Evolutionary conservation across 1,284 basidiomycete species (phyloP), one percentile per base, ranked within the genome.

Genomic region (Cystobasidium sp.): DNA sequence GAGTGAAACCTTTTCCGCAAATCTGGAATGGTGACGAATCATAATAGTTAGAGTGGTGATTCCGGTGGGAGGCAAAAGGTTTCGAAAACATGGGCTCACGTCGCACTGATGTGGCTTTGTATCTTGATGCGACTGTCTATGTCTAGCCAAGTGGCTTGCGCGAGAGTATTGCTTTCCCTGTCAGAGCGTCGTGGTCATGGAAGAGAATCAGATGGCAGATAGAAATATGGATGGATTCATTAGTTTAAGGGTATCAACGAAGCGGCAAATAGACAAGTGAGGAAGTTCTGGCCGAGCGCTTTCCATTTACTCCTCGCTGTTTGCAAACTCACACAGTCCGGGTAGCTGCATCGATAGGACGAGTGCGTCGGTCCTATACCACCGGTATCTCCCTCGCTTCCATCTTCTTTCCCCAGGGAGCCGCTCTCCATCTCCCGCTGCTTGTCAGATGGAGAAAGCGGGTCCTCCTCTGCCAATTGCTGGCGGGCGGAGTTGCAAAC

Each of bases 141-240:
- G 59, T 12, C 59, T 31, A 24, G 59, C 59, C 16, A 61, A 41
- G 44, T 61, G 59, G 44, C 59, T 61, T 24, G 22, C 31, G 20
- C 59, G 37, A 16, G 59, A 61, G 59, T 61, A 61, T 43, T 44
- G 39, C 59, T 61, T 61, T n/a, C 59, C 59, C 59, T 61, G 20
- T 37, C 31, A 31, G 31, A 31, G 31, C 31, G 31, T 31, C 31
- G 31, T 31, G 31, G 5, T 31, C 31, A 31, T 31, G 31, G 31
- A 31, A 31, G 52, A 20, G 20, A 53, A 18, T 53, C 9, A 16
- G 16, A 20, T 20, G 24, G 52, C 18, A 4, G 12, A 53, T 53
- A 12, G 14, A 3, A 49, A 49, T 12, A 49, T 49, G 46, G 46
- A n/a, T 49, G 46, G 6, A 49, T 49, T 14, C 46, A n/a, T n/a